Evolutionary conservation across 179 eudicot species (phyloP).

Genomic region (Spergularia azorica): DNA sequence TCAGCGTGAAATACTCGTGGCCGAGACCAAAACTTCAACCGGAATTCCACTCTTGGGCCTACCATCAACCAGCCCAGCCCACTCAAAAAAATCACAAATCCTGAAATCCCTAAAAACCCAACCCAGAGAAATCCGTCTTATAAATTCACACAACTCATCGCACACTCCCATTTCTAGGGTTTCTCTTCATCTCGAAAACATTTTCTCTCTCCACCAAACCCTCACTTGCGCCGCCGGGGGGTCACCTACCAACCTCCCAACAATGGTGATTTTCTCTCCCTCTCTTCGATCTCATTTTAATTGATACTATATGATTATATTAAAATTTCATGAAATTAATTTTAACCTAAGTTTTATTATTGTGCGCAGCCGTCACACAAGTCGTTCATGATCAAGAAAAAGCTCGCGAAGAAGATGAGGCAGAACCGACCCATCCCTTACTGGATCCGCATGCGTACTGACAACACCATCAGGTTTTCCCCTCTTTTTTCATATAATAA

Average conservation of each 20-base stretch:
- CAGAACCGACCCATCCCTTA: conserved; percentile 59
- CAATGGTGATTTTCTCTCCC: conserved; percentile 2
- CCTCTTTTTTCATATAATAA: too few relatives aligned
- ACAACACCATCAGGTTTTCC: conserved; percentile 53
- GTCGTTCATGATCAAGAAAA: conserved; percentile 56
- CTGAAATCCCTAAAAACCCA: background rate
- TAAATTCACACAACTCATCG: background rate
- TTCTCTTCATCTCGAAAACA: background rate
- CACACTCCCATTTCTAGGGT: background rate
- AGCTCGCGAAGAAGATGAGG: conserved; percentile 61
- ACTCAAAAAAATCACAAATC: too few relatives aligned
- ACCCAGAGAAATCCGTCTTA: background rate
- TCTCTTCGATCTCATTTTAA: background rate
- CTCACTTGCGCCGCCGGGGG: too few relatives aligned
- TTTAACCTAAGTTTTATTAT: too few relatives aligned
- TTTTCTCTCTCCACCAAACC: background rate
- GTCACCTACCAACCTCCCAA: background rate
- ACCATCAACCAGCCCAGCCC: too few relatives aligned
- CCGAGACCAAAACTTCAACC: too few relatives aligned
- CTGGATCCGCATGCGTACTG: conserved; percentile 59
- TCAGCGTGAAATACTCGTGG: too few relatives aligned
- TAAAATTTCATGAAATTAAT: too few relatives aligned
- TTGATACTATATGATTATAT: too few relatives aligned
- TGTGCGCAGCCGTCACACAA: conserved; percentile 52
- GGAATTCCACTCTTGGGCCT: too few relatives aligned